phyloP scores from a whole-genome alignment of 805 yeast genomes.

The Saccharomycopsis oosterbeekiorum region DNA sequence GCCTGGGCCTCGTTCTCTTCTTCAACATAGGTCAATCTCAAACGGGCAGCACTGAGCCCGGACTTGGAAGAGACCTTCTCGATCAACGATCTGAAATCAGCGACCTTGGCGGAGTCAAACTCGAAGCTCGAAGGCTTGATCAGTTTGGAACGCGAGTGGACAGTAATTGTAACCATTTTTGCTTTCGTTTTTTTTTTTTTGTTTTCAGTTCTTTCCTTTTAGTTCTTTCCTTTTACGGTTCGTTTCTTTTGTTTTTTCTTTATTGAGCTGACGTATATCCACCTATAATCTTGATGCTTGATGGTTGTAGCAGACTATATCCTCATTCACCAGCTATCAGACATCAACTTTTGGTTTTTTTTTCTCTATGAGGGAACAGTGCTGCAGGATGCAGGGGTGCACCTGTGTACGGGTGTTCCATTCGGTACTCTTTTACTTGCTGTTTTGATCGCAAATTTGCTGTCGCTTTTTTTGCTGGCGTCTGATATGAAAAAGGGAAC shows the following conservation, averaged over 20 bases:
- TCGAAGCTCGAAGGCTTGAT: conserved; percentile 37
- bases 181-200: neutral
- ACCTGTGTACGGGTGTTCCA: too few species aligned
- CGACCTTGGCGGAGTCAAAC: conserved; percentile 23
- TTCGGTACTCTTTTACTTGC: neutral
- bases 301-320: too few species aligned
- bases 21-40: conserved; percentile 40
- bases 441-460: neutral
- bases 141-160: conserved; percentile 52
- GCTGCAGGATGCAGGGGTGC: too few species aligned
- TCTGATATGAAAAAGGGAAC: neutral
- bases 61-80: conserved; percentile 36
- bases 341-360: too few species aligned
- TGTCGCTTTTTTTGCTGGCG: neutral
- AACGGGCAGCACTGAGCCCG: conserved; percentile 36
- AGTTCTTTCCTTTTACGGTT: too few species aligned
- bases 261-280: too few species aligned
- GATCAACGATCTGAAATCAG: conserved; percentile 34
- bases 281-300: too few species aligned
- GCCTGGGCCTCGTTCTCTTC: conserved; percentile 23
- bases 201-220: neutral
- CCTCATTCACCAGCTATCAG: too few species aligned
- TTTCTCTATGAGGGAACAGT: too few species aligned
- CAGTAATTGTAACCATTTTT: conserved; percentile 37
- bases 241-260: too few species aligned